These are phyloP conservation scores for Cantharellus cinnabarinus DNA, from an alignment of 768 basidiomycete species.

Conservation along the genomic window DNA sequence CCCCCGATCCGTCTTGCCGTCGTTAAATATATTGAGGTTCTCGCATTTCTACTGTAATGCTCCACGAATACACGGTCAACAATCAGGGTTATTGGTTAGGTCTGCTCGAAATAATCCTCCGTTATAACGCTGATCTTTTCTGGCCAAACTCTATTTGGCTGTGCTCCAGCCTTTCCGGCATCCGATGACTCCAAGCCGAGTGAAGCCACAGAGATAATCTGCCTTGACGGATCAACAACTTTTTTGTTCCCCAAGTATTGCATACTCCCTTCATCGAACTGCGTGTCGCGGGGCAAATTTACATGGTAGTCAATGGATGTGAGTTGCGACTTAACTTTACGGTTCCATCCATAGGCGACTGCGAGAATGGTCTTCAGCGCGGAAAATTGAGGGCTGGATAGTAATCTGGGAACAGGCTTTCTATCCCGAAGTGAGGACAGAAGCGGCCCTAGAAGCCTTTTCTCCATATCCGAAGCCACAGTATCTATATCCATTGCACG, in stretches of 20 bases:
- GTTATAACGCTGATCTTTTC: not conserved
- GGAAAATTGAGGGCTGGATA: too few relatives aligned
- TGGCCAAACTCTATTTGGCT: not conserved
- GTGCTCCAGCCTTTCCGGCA: not conserved
- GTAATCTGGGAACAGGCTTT: too few relatives aligned
- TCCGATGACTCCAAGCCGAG: not conserved
- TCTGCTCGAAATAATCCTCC: not conserved
- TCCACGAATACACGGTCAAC: too few relatives aligned
- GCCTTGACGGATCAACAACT: not conserved
- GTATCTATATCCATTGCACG: too few relatives aligned
- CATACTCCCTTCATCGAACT: not conserved
- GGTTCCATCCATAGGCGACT: not conserved
- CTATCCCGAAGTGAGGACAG: too few relatives aligned
- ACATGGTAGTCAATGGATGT: not conserved
- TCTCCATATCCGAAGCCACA: too few relatives aligned
- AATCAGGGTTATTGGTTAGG: too few relatives aligned
- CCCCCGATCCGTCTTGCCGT: too few relatives aligned
- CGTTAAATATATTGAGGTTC: too few relatives aligned
- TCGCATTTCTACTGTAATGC: too few relatives aligned
- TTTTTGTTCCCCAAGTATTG: not conserved
- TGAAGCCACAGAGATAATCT: not conserved
- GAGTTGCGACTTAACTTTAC: not conserved
- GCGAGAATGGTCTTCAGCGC: too few relatives aligned
- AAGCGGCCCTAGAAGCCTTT: too few relatives aligned
- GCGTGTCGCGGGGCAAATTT: not conserved